A percentile compares a stretch with the other conserved stretches of the same genome.
Evolutionary conservation across 495 filamentous ascomycete species (phyloP).

Genomic region (Talaromyces liani): DNA sequence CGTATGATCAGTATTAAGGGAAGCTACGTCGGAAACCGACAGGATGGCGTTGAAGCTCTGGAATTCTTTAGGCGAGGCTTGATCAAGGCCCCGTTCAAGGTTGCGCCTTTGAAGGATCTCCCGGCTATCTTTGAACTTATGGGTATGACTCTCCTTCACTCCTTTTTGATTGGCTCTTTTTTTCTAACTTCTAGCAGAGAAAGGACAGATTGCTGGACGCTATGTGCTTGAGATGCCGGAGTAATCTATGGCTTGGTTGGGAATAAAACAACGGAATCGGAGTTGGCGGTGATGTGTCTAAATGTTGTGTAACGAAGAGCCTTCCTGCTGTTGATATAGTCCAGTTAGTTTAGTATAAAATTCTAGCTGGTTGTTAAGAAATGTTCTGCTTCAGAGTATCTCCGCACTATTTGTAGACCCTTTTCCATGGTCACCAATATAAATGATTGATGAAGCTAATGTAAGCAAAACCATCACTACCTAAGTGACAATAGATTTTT

Average conservation of each 20-base stretch:
- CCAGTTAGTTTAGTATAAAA: background rate
- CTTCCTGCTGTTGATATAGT: background rate
- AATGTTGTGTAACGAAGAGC: background rate
- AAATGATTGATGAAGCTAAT: background rate
- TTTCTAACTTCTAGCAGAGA: slow-evolving; percentile 25
- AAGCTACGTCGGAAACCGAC: slow-evolving; percentile 83
- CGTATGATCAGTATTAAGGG: slow-evolving; percentile 90
- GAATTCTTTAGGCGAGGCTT: slow-evolving; percentile 80
- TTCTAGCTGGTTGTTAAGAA: background rate
- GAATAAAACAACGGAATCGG: background rate
- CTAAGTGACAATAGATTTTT: background rate
- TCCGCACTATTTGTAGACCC: background rate
- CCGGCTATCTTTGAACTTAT: slow-evolving; percentile 69
- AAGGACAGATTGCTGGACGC: slow-evolving; percentile 75
- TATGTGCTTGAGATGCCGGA: slow-evolving; percentile 73
- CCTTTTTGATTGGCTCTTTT: slow-evolving; percentile 7
- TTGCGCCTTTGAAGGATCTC: slow-evolving; percentile 67
- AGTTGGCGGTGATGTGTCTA: background rate
- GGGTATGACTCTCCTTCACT: slow-evolving; percentile 26
- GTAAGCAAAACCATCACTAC: background rate
- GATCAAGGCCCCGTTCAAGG: slow-evolving; percentile 83
- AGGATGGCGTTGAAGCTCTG: slow-evolving; percentile 76
- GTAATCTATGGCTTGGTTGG: slow-evolving; percentile 17
- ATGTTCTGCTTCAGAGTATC: background rate
- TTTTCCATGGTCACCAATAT: background rate